Evolutionary conservation across 352 stramenopile species (phyloP).

Genomic region (Pythium aristosporum): DNA sequence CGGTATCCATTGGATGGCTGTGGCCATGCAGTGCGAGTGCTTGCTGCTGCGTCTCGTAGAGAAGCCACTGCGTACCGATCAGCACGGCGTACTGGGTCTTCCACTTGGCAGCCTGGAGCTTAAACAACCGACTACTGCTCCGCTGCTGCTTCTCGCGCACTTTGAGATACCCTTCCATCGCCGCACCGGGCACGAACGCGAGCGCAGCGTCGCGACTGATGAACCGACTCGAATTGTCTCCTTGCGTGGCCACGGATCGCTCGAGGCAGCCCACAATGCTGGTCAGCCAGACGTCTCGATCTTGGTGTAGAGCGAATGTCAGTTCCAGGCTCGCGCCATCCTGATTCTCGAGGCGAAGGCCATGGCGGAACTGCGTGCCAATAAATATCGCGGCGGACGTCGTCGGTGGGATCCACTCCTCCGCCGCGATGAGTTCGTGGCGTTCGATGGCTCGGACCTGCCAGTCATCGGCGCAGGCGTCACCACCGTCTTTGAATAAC

Average conservation of each 20-base stretch:
- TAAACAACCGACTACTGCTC: background rate
- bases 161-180: slow-evolving; percentile 76
- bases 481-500: slow-evolving; percentile 34
- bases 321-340: slow-evolving; percentile 62
- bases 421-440: slow-evolving; percentile 47
- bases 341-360: slow-evolving; percentile 63
- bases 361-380: slow-evolving; percentile 24
- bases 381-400: background rate
- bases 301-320: slow-evolving; percentile 31
- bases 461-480: slow-evolving; percentile 30
- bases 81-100: slow-evolving; percentile 69
- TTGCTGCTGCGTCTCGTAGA: slow-evolving; percentile 68
- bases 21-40: slow-evolving; percentile 33
- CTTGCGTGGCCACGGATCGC: background rate
- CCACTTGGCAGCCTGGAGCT: slow-evolving; percentile 27
- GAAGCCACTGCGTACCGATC: slow-evolving; percentile 64
- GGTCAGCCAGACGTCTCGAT: slow-evolving; percentile 37
- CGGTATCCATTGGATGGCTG: slow-evolving; percentile 17
- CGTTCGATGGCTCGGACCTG: slow-evolving; percentile 38
- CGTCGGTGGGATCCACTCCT: slow-evolving; percentile 10
- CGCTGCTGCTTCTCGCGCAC: slow-evolving; percentile 27
- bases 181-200: slow-evolving; percentile 52
- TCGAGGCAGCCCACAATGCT: background rate
- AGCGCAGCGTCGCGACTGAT: slow-evolving; percentile 45
- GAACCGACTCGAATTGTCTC: slow-evolving; percentile 4